Base-by-base conservation (phyloP, 805 yeast species). In the Myxozyma geophila region DNA sequence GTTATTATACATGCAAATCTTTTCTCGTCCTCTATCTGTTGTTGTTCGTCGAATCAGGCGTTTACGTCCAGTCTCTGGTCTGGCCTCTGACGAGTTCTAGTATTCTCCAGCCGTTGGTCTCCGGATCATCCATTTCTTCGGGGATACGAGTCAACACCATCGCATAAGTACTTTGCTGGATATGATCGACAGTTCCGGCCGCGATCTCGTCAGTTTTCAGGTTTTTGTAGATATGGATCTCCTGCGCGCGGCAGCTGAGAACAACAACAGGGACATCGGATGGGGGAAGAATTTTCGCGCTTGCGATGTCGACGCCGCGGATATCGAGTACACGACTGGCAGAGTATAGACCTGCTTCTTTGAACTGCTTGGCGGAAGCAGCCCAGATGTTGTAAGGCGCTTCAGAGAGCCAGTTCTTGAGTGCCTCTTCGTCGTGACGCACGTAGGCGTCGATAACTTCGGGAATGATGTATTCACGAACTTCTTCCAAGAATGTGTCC, bases 91-190 rank as follows among this genome's bases (percentile, higher is more conserved):
- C 97, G 75, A 93, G 90, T 79, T 93, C 98, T 73, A 93, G 76
- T 61, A 95, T 86, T 80, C 90, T 90, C 99, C 99, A 95, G 40
- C 99, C 99, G 74, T 90, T 96, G 28, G 99, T 95, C 73, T 87
- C 92, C 59, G 84, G 83, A 75, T 95, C 89, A 67, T 87, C 96
- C 73, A 95, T 85, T 65, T 92, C 92, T 76, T 92, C 99, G 2
- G 97, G 92, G 58, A 90, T 81, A 77, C 99, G 86, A 19, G 99
- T 92, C 71, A 95, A 80, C 23, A 93, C 99, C 92, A 95, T 85
- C 47, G 96, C 98, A 75, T 95, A 95, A n/a, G 96, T 87, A 71
- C 96, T 87, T 83, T 90, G 83, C 76, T 90, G 86, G 70, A 95
- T 90, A 77, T 92, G 92, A 72, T 92, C 96, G 74, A 92, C 97